phyloP scores from a whole-genome alignment of 352 stramenopile species.

The Lagenidium giganteum region DNA sequence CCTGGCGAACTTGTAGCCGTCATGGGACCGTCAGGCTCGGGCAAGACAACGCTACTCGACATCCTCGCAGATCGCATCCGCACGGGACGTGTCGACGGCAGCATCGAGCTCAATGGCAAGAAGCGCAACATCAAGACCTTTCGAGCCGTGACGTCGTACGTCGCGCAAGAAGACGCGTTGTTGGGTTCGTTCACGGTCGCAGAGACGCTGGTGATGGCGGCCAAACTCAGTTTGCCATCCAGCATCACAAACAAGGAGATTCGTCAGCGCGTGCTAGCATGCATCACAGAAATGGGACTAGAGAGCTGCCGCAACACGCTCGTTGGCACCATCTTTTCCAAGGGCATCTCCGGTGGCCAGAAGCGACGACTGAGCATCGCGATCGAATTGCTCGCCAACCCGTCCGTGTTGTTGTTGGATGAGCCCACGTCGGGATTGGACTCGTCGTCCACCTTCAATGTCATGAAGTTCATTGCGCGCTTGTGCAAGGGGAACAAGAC shows the following conservation, averaged over 20 bases:
- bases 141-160: slow-evolving; percentile 44
- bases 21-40: slow-evolving; percentile 28
- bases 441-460: slow-evolving; percentile 28
- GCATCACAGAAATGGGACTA: slow-evolving; percentile 64
- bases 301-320: slow-evolving; percentile 36
- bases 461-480: slow-evolving; percentile 31
- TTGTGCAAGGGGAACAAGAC: slow-evolving; percentile 30
- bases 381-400: slow-evolving; percentile 63
- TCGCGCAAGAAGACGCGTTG: slow-evolving; percentile 62
- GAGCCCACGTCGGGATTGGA: slow-evolving; percentile 55
- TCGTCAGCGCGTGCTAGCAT: slow-evolving; percentile 25
- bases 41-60: slow-evolving; percentile 38
- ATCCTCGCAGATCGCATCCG: slow-evolving; percentile 51
- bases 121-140: slow-evolving; percentile 28
- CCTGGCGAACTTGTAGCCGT: slow-evolving; percentile 33
- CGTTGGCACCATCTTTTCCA: slow-evolving; percentile 68
- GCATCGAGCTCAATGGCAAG: slow-evolving; percentile 46
- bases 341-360: slow-evolving; percentile 67
- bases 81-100: slow-evolving; percentile 32
- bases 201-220: slow-evolving; percentile 63
- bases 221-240: slow-evolving; percentile 43
- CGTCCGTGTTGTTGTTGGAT: slow-evolving; percentile 70
- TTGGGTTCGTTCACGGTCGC: slow-evolving; percentile 59
- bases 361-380: slow-evolving; percentile 71
- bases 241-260: slow-evolving; percentile 23